These are phyloP conservation scores for Phanerochaete carnosa DNA, from an alignment of 768 basidiomycete species.

Conservation along the genomic window DNA sequence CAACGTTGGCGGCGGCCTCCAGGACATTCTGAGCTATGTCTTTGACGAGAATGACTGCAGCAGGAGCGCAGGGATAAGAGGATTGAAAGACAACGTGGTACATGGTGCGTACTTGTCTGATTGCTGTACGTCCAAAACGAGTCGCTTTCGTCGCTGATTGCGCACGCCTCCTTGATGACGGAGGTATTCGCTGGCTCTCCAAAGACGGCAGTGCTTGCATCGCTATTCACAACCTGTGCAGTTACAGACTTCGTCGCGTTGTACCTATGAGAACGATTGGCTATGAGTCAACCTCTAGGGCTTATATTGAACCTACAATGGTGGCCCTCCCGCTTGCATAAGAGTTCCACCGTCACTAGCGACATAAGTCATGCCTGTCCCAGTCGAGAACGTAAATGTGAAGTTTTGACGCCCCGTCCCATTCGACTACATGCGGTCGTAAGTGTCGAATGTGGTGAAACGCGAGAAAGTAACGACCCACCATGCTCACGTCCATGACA, in stretches of 20 bases:
- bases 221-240: background rate
- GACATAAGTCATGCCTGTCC: conserved; percentile 2
- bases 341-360: background rate
- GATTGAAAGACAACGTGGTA: background rate
- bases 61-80: background rate
- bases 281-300: background rate
- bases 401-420: background rate
- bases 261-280: background rate
- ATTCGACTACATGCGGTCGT: background rate
- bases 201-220: background rate
- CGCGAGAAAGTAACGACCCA: background rate
- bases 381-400: conserved; percentile 6
- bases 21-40: background rate
- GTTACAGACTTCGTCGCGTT: conserved; percentile 1
- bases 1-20: background rate
- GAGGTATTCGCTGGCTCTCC: background rate
- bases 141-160: background rate
- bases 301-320: background rate
- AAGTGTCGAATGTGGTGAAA: background rate
- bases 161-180: conserved; percentile 8
- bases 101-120: conserved; percentile 2
- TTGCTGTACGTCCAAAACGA: background rate
- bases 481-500: conserved; percentile 3
- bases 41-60: background rate
- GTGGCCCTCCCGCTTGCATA: background rate